These are phyloP conservation scores for Colletotrichum tropicicola DNA, from an alignment of 2,329 filamentous ascomycete species.

Conservation along the genomic window DNA sequence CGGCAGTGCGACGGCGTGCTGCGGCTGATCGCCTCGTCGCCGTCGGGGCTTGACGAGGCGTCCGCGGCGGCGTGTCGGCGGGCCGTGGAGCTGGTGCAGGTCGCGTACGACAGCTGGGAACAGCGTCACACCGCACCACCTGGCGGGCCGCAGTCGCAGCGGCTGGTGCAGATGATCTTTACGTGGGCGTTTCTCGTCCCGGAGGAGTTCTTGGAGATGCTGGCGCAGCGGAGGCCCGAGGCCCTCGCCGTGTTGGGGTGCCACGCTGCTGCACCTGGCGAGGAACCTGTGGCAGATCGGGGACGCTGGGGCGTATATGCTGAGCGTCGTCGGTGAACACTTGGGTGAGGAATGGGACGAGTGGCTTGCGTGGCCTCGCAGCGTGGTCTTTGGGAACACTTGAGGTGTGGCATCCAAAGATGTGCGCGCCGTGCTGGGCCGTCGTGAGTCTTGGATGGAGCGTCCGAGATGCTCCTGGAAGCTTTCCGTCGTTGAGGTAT, in stretches of 20 bases:
- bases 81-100: constrained; percentile 34
- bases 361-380: constrained; percentile 4
- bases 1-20: neutral
- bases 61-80: constrained; percentile 22
- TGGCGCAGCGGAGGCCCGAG: constrained; percentile 34
- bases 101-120: constrained; percentile 16
- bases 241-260: constrained; percentile 38
- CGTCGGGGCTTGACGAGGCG: constrained; percentile 34
- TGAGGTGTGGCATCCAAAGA: too few relatives aligned
- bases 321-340: neutral
- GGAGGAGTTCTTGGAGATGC: constrained; percentile 35
- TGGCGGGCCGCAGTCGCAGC: neutral
- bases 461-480: too few relatives aligned
- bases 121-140: too few relatives aligned
- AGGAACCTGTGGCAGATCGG: constrained; percentile 39
- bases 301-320: constrained; percentile 28
- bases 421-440: too few relatives aligned
- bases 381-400: neutral
- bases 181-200: constrained; percentile 37
- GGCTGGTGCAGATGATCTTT: constrained; percentile 37
- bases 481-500: too few relatives aligned
- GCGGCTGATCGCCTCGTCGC: constrained; percentile 32
- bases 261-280: constrained; percentile 39
- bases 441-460: too few relatives aligned
- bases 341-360: neutral